Evolutionary conservation across 169 alveolate species (phyloP).

Genomic region (Perkinsus chesapeaki): DNA sequence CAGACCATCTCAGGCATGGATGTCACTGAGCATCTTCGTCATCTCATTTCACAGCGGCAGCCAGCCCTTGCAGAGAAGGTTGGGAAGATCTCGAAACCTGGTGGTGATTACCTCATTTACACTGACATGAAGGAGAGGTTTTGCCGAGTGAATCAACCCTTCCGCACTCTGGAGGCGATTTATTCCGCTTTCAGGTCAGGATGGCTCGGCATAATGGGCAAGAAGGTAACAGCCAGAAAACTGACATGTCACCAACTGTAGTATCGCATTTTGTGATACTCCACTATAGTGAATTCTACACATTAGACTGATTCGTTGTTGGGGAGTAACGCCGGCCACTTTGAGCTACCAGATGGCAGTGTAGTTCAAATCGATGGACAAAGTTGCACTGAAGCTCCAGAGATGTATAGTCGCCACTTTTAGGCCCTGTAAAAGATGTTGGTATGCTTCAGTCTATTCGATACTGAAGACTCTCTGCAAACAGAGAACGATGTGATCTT

Average conservation of each 20-base stretch:
- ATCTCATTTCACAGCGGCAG: background rate
- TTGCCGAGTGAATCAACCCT: background rate
- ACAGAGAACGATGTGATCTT: background rate
- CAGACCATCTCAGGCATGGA: constrained; percentile 57
- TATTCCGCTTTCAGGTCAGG: too few relatives aligned
- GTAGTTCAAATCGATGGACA: constrained; percentile 44
- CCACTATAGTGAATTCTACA: too few relatives aligned
- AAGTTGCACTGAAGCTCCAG: constrained; percentile 44
- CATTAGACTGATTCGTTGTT: background rate
- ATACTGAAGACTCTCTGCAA: background rate
- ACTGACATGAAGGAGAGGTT: background rate
- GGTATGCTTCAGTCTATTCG: background rate
- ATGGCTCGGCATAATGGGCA: too few relatives aligned
- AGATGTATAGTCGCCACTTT: constrained; percentile 45
- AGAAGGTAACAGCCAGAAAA: too few relatives aligned
- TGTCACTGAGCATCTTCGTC: constrained; percentile 35
- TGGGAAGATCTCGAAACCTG: background rate
- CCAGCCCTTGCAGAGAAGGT: background rate
- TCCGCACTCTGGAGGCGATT: too few relatives aligned
- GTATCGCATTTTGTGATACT: too few relatives aligned
- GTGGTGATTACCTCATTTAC: background rate
- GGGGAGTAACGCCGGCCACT: constrained; percentile 19
- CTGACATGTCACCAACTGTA: background rate
- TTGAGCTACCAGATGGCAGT: constrained; percentile 58
- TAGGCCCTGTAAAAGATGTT: background rate